Conservation (phyloP, 1,284 basidiomycete genomes). For the Ceratobasidium sp. region DNA sequence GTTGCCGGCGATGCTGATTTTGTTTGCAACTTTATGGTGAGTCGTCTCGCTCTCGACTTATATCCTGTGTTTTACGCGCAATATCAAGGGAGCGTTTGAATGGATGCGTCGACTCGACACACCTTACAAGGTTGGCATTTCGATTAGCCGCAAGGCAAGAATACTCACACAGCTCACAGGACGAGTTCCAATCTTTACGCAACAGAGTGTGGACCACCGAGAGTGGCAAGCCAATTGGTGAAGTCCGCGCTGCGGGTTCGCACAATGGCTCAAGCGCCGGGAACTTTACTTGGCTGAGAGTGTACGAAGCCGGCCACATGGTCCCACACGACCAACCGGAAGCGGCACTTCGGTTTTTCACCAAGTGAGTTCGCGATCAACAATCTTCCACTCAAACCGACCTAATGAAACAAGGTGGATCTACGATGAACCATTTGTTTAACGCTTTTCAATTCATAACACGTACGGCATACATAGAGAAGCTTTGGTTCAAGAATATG, state of each 20-base stretch:
- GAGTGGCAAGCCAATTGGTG: constrained; percentile 2
- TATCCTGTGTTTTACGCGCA: neutral
- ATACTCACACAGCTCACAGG: neutral
- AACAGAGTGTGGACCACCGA: constrained; percentile 8
- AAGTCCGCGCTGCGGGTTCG: constrained; percentile 7
- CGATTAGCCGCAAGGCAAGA: no score
- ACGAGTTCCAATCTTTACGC: neutral
- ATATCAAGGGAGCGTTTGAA: constrained; percentile 14
- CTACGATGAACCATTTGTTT: neutral
- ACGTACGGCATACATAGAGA: neutral
- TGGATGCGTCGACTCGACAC: constrained; percentile 4
- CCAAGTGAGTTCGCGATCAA: neutral
- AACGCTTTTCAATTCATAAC: neutral
- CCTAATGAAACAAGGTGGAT: neutral
- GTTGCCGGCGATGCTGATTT: constrained; percentile 28
- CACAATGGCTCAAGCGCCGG: neutral
- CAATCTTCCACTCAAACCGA: neutral
- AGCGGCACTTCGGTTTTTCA: neutral
- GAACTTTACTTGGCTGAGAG: constrained; percentile 15
- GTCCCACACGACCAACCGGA: constrained; percentile 22
- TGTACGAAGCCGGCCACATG: constrained; percentile 25
- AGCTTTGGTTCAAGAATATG: neutral
- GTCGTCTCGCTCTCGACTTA: neutral
- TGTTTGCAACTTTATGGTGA: constrained; percentile 23
- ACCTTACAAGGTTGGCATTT: neutral